Conservation (phyloP, 75 land plant genomes). For the Cryptomeria japonica region DNA sequence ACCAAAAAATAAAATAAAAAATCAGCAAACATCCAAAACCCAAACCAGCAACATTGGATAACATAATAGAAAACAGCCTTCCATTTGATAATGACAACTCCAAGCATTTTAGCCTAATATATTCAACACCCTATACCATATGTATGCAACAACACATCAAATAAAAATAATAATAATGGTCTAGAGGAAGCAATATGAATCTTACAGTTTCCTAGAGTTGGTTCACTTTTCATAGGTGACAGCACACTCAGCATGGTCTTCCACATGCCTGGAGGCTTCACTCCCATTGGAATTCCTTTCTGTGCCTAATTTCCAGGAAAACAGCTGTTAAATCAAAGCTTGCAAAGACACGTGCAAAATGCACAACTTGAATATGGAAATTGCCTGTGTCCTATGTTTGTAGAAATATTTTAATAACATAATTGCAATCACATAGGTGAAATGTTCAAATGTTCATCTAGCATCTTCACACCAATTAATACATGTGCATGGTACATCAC, state of each 20-base stretch:
- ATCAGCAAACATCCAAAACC: too few species aligned
- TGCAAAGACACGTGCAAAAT: not conserved
- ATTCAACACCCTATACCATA: not conserved
- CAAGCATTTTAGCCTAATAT: not conserved
- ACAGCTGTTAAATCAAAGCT: not conserved
- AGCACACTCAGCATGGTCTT: slow-evolving; percentile 48
- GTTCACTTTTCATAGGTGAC: slow-evolving; percentile 30
- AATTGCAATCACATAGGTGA: not conserved
- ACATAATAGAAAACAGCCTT: not conserved
- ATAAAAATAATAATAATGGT: not conserved
- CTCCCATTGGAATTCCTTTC: slow-evolving; percentile 46
- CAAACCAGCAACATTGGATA: too few species aligned
- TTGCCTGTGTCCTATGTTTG: not conserved
- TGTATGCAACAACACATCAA: not conserved
- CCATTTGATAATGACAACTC: not conserved
- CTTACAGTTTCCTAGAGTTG: slow-evolving; percentile 32
- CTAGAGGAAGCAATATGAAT: not conserved
- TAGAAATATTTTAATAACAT: not conserved
- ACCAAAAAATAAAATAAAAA: too few species aligned
- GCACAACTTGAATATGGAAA: not conserved
- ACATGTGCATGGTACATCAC: not conserved
- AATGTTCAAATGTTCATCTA: not conserved
- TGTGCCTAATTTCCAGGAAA: slow-evolving; percentile 42
- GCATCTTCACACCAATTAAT: not conserved
- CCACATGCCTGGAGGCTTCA: slow-evolving; percentile 74